A percentile compares a stretch with the other conserved stretches of the same genome.
Evolutionary conservation across 441 rosid genomes (phyloP).

Genomic region (Pelargonium australe): DNA sequence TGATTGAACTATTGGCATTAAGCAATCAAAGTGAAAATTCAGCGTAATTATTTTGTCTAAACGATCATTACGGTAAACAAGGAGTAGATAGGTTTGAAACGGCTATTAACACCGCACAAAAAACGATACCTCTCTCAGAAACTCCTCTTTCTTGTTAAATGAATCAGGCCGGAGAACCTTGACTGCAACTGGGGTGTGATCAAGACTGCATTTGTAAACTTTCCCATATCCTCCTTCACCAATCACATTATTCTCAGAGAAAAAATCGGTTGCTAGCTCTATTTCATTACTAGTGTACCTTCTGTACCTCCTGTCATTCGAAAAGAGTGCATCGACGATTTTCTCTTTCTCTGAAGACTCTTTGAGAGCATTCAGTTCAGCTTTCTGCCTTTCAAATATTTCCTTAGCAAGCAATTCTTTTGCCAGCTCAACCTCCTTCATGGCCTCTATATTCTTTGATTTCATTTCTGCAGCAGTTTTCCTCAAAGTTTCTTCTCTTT

Average conservation of each 20-base stretch:
- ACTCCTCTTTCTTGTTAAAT: constrained; percentile 55
- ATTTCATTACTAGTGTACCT: constrained; percentile 58
- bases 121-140: constrained; percentile 64
- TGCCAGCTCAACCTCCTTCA: constrained; percentile 63
- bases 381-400: constrained; percentile 55
- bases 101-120: neutral
- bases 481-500: constrained; percentile 58
- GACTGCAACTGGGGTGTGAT: constrained; percentile 78
- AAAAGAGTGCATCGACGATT: constrained; percentile 52
- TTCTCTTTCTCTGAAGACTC: constrained; percentile 63
- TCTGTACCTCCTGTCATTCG: constrained; percentile 57
- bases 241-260: constrained; percentile 53
- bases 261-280: constrained; percentile 52
- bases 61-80: neutral
- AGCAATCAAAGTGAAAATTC: neutral
- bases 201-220: constrained; percentile 74
- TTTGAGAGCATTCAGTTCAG: constrained; percentile 54
- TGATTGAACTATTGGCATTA: neutral
- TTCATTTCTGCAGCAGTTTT: constrained; percentile 69
- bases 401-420: constrained; percentile 56
- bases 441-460: constrained; percentile 51
- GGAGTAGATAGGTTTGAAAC: neutral
- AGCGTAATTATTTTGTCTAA: neutral
- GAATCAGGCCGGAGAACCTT: constrained; percentile 62
- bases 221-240: constrained; percentile 85